These are phyloP conservation scores for Pistacia integerrima DNA, from an alignment of 345 rosid genomes.

Conservation along the genomic window DNA sequence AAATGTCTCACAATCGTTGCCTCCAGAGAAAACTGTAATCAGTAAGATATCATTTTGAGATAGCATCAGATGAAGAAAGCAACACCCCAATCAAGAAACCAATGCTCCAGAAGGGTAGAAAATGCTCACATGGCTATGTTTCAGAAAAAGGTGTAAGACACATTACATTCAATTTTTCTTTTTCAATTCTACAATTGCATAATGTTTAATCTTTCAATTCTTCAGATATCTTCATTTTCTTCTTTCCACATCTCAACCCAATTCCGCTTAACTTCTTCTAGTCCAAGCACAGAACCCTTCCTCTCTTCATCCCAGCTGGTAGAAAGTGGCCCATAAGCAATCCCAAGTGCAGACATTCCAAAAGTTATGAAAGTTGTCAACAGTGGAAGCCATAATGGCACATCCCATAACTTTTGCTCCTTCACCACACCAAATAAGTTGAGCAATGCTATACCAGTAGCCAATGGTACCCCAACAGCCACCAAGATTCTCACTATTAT, in stretches of 20 bases:
- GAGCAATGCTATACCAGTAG: constrained; percentile 41
- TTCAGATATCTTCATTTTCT: constrained; percentile 29
- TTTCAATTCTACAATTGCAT: too few relatives aligned
- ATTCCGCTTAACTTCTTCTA: constrained; percentile 61
- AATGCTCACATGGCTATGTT: too few relatives aligned
- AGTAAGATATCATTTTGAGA: too few relatives aligned
- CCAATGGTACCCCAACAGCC: constrained; percentile 51
- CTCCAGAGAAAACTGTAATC: too few relatives aligned
- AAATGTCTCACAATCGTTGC: too few relatives aligned
- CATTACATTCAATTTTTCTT: too few relatives aligned
- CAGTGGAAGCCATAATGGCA: constrained; percentile 67
- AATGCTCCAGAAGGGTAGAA: too few relatives aligned
- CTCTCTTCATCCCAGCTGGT: constrained; percentile 65
- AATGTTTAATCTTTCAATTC: neutral
- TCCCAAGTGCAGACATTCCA: constrained; percentile 65
- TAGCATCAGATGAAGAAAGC: neutral
- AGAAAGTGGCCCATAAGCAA: constrained; percentile 82
- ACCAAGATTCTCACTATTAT: constrained; percentile 50
- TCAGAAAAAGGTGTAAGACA: too few relatives aligned
- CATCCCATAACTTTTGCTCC: constrained; percentile 54
- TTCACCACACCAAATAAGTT: constrained; percentile 34
- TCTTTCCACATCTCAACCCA: constrained; percentile 90
- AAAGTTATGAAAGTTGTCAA: constrained; percentile 54
- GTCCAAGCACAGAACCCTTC: constrained; percentile 64
- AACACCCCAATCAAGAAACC: too few relatives aligned